phyloP scores from a whole-genome alignment of 345 rosid species.

The Eucalyptus regnans region DNA sequence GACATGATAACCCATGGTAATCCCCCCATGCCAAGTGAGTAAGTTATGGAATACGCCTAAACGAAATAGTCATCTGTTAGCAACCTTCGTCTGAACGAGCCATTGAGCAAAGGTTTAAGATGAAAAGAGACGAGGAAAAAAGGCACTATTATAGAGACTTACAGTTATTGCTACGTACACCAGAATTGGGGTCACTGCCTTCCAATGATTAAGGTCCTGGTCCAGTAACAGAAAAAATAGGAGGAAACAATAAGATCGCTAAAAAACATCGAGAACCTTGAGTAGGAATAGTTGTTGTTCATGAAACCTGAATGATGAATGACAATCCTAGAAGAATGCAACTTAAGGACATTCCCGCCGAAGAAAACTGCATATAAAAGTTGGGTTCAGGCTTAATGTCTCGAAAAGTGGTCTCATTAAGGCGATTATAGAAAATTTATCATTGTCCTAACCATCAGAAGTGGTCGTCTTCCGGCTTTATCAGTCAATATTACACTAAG shows the following conservation, averaged over 20 bases:
- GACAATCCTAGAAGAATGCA: constrained; percentile 4
- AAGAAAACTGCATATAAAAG: neutral
- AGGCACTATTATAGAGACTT: neutral
- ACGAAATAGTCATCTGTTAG: neutral
- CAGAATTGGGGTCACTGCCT: constrained; percentile 4
- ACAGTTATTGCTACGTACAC: constrained; percentile 17
- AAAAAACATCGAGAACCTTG: neutral
- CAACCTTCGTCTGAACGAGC: neutral
- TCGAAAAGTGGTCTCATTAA: neutral
- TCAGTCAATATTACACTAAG: constrained; percentile 3
- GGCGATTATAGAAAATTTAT: neutral
- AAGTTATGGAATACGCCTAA: neutral
- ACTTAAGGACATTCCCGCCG: neutral
- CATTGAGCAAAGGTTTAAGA: neutral
- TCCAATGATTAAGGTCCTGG: constrained; percentile 5
- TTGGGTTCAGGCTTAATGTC: neutral
- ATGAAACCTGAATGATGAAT: constrained; percentile 6
- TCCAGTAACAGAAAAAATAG: neutral
- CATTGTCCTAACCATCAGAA: constrained; percentile 8
- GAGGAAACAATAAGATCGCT: neutral
- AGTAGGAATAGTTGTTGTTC: neutral
- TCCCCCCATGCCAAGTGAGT: constrained; percentile 1
- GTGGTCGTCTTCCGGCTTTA: constrained; percentile 11
- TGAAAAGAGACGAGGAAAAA: neutral
- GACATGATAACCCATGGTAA: constrained; percentile 15